These are phyloP conservation scores for Boletus vermiculosoides DNA, from an alignment of 768 basidiomycete species.

Conservation along the genomic window DNA sequence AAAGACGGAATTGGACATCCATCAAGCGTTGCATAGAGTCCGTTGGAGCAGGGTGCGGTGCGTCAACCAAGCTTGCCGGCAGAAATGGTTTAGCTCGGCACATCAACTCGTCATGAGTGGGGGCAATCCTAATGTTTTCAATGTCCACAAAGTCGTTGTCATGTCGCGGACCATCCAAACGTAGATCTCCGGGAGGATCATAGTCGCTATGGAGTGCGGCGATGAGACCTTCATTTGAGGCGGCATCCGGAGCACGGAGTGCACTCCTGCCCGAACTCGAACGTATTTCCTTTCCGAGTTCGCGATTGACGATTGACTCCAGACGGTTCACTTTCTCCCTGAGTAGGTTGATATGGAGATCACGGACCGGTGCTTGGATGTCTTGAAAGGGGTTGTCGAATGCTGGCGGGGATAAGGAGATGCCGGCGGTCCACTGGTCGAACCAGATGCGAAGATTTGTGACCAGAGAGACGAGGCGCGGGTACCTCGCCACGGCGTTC, in stretches of 20 bases:
- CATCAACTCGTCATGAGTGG: slow-evolving; percentile 65
- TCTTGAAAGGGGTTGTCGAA: slow-evolving; percentile 47
- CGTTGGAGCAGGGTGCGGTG: slow-evolving; percentile 58
- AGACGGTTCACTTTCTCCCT: slow-evolving; percentile 34
- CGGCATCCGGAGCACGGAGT: not conserved
- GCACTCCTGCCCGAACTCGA: slow-evolving; percentile 10
- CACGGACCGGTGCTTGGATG: slow-evolving; percentile 31
- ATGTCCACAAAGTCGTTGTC: slow-evolving; percentile 66
- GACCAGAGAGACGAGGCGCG: slow-evolving; percentile 42
- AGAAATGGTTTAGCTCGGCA: slow-evolving; percentile 51
- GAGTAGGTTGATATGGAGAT: slow-evolving; percentile 34
- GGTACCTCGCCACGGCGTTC: slow-evolving; percentile 47
- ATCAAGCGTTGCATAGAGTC: slow-evolving; percentile 64
- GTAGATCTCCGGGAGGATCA: slow-evolving; percentile 54
- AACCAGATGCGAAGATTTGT: slow-evolving; percentile 45
- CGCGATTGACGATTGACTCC: slow-evolving; percentile 49
- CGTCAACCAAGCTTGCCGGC: slow-evolving; percentile 56
- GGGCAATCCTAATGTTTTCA: slow-evolving; percentile 59
- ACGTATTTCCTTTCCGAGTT: slow-evolving; percentile 38
- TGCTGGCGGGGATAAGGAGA: slow-evolving; percentile 35
- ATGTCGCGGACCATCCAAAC: slow-evolving; percentile 54
- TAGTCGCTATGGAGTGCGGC: slow-evolving; percentile 42
- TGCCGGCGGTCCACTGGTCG: slow-evolving; percentile 44
- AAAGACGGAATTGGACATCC: slow-evolving; percentile 72
- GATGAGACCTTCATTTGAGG: slow-evolving; percentile 36